phyloP scores from a whole-genome alignment of 176 grass and related monocot genomes.

The Metroxylon sagu region DNA sequence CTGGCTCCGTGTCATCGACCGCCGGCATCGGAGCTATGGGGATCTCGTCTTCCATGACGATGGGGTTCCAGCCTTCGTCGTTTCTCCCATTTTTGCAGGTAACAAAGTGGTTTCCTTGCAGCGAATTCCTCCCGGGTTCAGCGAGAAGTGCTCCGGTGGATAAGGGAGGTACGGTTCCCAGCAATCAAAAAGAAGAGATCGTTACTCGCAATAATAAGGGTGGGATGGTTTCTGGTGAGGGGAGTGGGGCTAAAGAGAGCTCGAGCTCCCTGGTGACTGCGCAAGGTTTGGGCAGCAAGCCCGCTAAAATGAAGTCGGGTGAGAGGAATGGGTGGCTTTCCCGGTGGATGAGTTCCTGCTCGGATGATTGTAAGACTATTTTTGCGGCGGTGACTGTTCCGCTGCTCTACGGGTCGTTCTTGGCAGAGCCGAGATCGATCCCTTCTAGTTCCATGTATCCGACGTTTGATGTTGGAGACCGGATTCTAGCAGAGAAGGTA shows the following conservation, averaged over 20 bases:
- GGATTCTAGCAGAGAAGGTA: constrained; percentile 95
- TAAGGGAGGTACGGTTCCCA: constrained; percentile 25
- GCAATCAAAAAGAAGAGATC: constrained; percentile 4
- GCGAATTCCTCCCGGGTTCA: constrained; percentile 30
- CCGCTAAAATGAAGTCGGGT: constrained; percentile 1
- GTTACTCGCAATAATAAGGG: neutral
- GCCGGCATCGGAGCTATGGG: constrained; percentile 22
- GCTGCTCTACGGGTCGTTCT: constrained; percentile 53
- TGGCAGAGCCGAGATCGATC: constrained; percentile 83
- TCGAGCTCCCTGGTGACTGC: constrained; percentile 18
- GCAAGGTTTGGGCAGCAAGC: neutral
- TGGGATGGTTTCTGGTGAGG: neutral
- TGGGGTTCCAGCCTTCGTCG: constrained; percentile 52
- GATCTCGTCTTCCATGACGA: constrained; percentile 47
- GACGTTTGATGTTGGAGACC: constrained; percentile 89
- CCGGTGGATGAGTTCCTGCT: constrained; percentile 69
- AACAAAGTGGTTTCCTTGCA: constrained; percentile 83
- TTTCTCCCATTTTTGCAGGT: constrained; percentile 71
- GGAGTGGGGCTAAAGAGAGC: neutral
- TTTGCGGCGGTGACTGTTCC: constrained; percentile 79
- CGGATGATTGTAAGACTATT: constrained; percentile 77
- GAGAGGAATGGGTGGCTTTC: constrained; percentile 65
- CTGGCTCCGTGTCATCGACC: constrained; percentile 26
- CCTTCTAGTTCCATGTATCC: constrained; percentile 93
- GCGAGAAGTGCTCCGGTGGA: constrained; percentile 25